These are phyloP conservation scores for Fusarium veterinarium DNA, from an alignment of 2,329 filamentous ascomycete genomes.

Conservation along the genomic window DNA sequence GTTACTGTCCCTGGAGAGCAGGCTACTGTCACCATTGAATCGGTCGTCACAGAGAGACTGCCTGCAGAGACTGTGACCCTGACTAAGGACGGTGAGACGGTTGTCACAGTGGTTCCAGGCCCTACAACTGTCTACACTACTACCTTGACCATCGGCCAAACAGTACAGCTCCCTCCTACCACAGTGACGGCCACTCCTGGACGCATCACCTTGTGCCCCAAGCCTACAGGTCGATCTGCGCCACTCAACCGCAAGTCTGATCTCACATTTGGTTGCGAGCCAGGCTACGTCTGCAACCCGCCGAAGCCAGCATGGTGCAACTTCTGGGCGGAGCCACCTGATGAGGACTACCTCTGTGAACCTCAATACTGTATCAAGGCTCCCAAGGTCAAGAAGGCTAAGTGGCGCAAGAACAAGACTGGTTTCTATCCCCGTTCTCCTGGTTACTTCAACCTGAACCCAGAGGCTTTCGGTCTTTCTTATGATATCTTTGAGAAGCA, in stretches of 20 bases:
- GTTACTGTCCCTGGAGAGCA: slow-evolving; percentile 34
- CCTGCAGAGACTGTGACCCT: slow-evolving; percentile 48
- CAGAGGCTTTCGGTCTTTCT: slow-evolving; percentile 70
- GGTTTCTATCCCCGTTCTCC: slow-evolving; percentile 61
- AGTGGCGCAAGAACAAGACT: slow-evolving; percentile 60
- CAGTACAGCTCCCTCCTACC: slow-evolving; percentile 45
- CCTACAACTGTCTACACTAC: slow-evolving; percentile 48
- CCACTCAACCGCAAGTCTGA: slow-evolving; percentile 53
- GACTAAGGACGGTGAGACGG: slow-evolving; percentile 46
- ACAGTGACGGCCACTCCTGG: slow-evolving; percentile 46
- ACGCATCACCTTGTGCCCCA: slow-evolving; percentile 56
- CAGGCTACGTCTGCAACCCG: slow-evolving; percentile 65
- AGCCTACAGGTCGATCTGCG: slow-evolving; percentile 53
- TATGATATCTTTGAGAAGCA: slow-evolving; percentile 69
- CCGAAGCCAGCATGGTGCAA: slow-evolving; percentile 62
- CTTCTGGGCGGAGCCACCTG: slow-evolving; percentile 61
- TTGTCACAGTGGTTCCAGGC: slow-evolving; percentile 46
- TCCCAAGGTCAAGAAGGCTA: slow-evolving; percentile 50
- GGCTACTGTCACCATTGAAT: slow-evolving; percentile 47
- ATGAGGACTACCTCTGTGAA: slow-evolving; percentile 59
- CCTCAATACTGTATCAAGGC: slow-evolving; percentile 58
- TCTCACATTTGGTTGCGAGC: slow-evolving; percentile 64
- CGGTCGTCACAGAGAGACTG: slow-evolving; percentile 47
- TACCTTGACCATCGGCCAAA: slow-evolving; percentile 44
- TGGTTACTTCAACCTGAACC: slow-evolving; percentile 74